Conservation (phyloP, 208 protist species). For the Crithidia acanthocephali region DNA sequence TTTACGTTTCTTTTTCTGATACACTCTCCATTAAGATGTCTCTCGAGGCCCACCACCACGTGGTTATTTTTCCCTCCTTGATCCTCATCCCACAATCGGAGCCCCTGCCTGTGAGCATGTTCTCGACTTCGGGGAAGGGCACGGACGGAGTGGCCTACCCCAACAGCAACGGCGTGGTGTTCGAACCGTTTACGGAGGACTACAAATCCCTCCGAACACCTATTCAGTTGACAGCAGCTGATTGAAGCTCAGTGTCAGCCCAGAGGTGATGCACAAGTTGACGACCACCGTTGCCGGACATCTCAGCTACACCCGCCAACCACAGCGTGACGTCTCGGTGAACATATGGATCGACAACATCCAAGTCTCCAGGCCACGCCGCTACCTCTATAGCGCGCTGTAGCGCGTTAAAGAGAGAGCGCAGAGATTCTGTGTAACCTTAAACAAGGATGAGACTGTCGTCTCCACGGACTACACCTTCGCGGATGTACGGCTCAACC, state of each 20-base stretch:
- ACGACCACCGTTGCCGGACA: conserved; percentile 26
- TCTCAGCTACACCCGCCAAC: conserved; percentile 10
- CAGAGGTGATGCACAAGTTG: conserved; percentile 36
- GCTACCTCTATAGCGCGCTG: conserved; percentile 14
- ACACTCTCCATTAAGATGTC: too few relatives aligned
- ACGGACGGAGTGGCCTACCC: too few relatives aligned
- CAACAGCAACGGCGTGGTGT: too few relatives aligned
- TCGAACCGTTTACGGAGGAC: too few relatives aligned
- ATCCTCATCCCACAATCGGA: too few relatives aligned
- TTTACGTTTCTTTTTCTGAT: too few relatives aligned
- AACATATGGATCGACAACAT: conserved; percentile 45
- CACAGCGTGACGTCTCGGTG: conserved; percentile 1
- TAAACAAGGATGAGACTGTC: conserved; percentile 22
- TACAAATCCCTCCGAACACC: too few relatives aligned
- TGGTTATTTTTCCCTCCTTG: too few relatives aligned
- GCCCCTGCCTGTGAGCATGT: too few relatives aligned
- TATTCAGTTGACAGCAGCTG: too few relatives aligned
- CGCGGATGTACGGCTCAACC: conserved; percentile 17
- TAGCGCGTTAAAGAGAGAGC: conserved; percentile 11
- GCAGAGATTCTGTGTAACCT: neutral
- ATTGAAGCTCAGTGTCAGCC: conserved; percentile 32
- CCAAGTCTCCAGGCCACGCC: conserved; percentile 19
- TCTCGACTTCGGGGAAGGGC: too few relatives aligned
- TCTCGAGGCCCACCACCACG: too few relatives aligned
- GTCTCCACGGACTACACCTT: conserved; percentile 26